Evolutionary conservation across 805 yeast species (phyloP).

Genomic region (Candida tibetensis): DNA sequence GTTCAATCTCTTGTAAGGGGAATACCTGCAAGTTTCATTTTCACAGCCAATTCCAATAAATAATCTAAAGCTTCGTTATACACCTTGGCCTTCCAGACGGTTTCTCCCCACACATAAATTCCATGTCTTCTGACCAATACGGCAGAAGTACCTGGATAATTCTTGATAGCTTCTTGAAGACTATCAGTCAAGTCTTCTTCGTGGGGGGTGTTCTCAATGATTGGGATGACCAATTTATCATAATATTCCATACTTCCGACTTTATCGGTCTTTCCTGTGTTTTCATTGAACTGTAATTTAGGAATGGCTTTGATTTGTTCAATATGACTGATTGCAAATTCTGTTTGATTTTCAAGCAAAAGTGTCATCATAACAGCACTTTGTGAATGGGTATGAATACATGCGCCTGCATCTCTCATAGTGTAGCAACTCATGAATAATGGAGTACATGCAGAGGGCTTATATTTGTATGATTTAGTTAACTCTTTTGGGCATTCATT

Average conservation of each 20-base stretch:
- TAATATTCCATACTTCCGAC: conserved; percentile 68
- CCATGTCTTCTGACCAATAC: conserved; percentile 92
- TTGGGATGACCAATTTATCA: conserved; percentile 81
- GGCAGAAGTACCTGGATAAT: conserved; percentile 78
- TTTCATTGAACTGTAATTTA: conserved; percentile 30
- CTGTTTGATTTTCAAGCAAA: conserved; percentile 57
- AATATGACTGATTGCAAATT: conserved; percentile 72
- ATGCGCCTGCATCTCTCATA: conserved; percentile 77
- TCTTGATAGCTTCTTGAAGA: conserved; percentile 58
- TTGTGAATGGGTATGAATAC: conserved; percentile 93
- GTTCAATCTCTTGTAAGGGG: conserved; percentile 22
- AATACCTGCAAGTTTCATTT: conserved; percentile 72
- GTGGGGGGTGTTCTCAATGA: conserved; percentile 84
- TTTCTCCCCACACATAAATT: conserved; percentile 94
- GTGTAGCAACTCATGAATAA: conserved; percentile 71
- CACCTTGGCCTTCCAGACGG: conserved; percentile 88
- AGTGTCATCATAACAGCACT: conserved; percentile 80
- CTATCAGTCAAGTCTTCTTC: conserved; percentile 79
- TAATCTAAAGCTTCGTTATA: conserved; percentile 93
- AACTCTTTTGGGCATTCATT: conserved; percentile 36
- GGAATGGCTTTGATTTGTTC: conserved; percentile 96
- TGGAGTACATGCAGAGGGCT: conserved; percentile 95
- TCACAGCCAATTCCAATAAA: conserved; percentile 76
- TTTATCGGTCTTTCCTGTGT: conserved; percentile 44
- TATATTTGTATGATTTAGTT: conserved; percentile 46